Percentiles rank a stretch among this genome's conserved stretches.
Evolutionary conservation across 139 green algal genomes (phyloP).

Genomic region (Chlamydomonas incerta): DNA sequence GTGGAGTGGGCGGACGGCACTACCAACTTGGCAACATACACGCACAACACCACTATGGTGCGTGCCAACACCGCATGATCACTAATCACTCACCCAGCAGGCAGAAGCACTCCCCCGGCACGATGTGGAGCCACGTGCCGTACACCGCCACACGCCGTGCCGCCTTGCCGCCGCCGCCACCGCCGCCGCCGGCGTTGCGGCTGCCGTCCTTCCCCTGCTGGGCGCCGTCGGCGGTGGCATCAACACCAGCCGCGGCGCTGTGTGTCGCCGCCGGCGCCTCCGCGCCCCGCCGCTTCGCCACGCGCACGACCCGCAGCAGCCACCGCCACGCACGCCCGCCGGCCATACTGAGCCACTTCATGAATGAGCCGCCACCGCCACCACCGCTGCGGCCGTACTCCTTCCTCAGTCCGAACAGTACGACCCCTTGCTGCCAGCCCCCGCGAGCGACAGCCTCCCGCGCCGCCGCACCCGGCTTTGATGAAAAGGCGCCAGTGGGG

Average conservation of each 20-base stretch:
- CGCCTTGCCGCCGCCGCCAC: neutral
- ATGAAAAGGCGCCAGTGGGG: too few relatives aligned
- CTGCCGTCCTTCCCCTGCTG: too few relatives aligned
- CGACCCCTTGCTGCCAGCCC: constrained; percentile 52
- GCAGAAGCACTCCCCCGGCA: constrained; percentile 77
- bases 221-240: too few relatives aligned
- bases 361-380: neutral
- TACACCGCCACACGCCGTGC: constrained; percentile 67
- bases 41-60: too few relatives aligned
- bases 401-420: constrained; percentile 80
- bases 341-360: too few relatives aligned
- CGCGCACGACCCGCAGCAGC: too few relatives aligned
- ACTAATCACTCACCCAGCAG: constrained; percentile 63
- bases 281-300: too few relatives aligned
- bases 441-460: too few relatives aligned
- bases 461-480: too few relatives aligned
- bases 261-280: neutral
- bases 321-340: neutral
- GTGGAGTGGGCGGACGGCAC: too few relatives aligned
- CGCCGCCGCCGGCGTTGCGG: neutral
- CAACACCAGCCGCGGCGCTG: neutral
- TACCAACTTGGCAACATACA: too few relatives aligned
- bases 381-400: constrained; percentile 46
- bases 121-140: constrained; percentile 80
- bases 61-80: too few relatives aligned